Base-by-base conservation (phyloP, 2,329 filamentous ascomycete genomes). In the Colletotrichum orbiculare region DNA sequence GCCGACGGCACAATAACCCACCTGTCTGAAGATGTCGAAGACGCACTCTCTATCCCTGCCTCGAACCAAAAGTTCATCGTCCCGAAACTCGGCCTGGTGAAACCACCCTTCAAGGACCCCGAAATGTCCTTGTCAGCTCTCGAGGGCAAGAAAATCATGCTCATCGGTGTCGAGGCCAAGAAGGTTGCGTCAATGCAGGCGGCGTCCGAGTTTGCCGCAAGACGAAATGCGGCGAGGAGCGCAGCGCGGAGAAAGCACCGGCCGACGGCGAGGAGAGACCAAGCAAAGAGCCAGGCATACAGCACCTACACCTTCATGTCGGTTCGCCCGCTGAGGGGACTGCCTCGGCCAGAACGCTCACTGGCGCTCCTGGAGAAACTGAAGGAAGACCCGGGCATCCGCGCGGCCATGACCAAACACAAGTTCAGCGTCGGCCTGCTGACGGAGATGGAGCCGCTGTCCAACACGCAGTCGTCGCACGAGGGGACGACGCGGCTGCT, bases 391-490 rank as follows among this genome's bases (percentile, higher is more conserved):
- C 89, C 92, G 0, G 96, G 96, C 8, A 95, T 99, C 78, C 89
- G 89, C 68, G 83, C 90, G 1, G 86, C 89, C 1, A 99, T 99
- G 96, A 83, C 86, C 13, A 89, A 89, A 71, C 94, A 97, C 80
- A 87, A 89, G 68, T 97, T 97, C 81, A 87, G 85, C 17, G 96
- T 99, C 1, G 90, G 90, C 0, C 78, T 98, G 3, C 83, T 99
- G 34, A 97, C 94, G 0, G 96, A 99, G 78, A 98, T 99, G 95
- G 92, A 99, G 71, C 96, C 96, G 0, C 84, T 90, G 0, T 85
- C 90, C 69, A 89, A 97, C 77, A 97, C 94, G 0, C 76, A 85
- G 67, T 77, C 82, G 1, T 92, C 87, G 4, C 90, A 92, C 72
- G 91, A 96, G 72, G 86, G 87, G 50, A 85, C 84, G n/a, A 89